Evolutionary conservation across 1,139 yeast genomes (phyloP).

Genomic region (Geotrichum histeridarum): DNA sequence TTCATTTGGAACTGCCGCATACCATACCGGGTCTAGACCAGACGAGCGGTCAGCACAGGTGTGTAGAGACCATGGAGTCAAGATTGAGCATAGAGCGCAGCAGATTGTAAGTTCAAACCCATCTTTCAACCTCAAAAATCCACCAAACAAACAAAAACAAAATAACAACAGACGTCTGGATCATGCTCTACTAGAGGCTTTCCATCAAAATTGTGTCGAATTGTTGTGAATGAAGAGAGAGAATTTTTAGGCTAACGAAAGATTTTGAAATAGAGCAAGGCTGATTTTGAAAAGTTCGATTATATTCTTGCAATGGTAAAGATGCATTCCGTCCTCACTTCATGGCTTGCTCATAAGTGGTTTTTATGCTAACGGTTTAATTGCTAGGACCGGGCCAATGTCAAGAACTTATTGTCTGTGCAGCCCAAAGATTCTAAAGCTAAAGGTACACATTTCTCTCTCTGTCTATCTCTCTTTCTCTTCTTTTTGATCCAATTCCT

Average conservation of each 20-base stretch:
- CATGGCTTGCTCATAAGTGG: not conserved
- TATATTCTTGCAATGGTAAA: slow-evolving; percentile 72
- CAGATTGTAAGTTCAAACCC: slow-evolving; percentile 42
- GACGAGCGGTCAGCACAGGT: slow-evolving; percentile 68
- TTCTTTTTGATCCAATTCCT: too few relatives aligned
- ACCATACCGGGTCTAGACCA: slow-evolving; percentile 77
- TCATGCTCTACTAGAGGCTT: too few relatives aligned
- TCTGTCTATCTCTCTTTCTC: slow-evolving; percentile 15
- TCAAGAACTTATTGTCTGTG: slow-evolving; percentile 52
- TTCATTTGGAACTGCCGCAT: slow-evolving; percentile 85
- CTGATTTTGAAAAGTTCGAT: slow-evolving; percentile 67
- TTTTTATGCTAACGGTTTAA: not conserved
- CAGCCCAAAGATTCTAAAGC: slow-evolving; percentile 54
- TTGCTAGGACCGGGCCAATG: slow-evolving; percentile 52
- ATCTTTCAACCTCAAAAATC: not conserved
- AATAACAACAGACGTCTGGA: too few relatives aligned
- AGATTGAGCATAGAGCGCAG: slow-evolving; percentile 71
- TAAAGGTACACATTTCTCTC: slow-evolving; percentile 35
- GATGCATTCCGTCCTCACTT: not conserved
- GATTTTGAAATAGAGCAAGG: slow-evolving; percentile 24
- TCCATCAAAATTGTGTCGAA: too few relatives aligned
- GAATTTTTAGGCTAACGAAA: too few relatives aligned
- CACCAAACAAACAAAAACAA: not conserved
- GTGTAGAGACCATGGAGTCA: slow-evolving; percentile 67
- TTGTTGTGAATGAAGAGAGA: too few relatives aligned